Percentiles rank a stretch among this genome's conserved stretches.
phyloP scores from a whole-genome alignment of 192 early-diverging fungal genomes.

The Kickxella alabastrina region DNA sequence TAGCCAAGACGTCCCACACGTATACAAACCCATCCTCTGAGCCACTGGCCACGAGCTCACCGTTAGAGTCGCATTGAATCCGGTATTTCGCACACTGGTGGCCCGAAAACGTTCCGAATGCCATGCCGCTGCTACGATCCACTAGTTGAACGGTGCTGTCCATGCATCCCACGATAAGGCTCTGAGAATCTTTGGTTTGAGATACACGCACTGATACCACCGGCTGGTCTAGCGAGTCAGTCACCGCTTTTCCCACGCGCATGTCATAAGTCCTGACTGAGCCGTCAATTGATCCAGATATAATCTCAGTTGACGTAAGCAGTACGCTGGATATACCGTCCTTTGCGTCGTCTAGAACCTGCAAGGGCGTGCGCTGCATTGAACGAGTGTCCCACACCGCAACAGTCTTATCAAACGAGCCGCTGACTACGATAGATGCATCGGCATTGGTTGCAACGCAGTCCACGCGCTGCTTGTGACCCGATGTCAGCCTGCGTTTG shows the following conservation, averaged over 20 bases:
- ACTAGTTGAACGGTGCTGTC: conserved; percentile 81
- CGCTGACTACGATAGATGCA: conserved; percentile 74
- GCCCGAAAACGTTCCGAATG: conserved; percentile 73
- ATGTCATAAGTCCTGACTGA: conserved; percentile 81
- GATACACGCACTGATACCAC: conserved; percentile 68
- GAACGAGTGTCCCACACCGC: conserved; percentile 53
- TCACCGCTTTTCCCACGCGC: conserved; percentile 63
- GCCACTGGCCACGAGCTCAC: conserved; percentile 75
- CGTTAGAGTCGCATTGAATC: conserved; percentile 67
- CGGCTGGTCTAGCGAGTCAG: conserved; percentile 73
- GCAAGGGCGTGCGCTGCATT: conserved; percentile 59
- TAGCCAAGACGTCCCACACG: conserved; percentile 81
- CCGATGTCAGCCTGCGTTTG: conserved; percentile 64
- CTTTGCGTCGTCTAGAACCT: conserved; percentile 76
- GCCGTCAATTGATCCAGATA: conserved; percentile 83
- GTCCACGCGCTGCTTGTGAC: conserved; percentile 83
- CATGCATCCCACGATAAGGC: conserved; percentile 70
- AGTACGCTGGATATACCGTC: conserved; percentile 80
- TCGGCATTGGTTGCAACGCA: conserved; percentile 77
- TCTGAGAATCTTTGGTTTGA: conserved; percentile 59
- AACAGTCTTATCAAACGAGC: conserved; percentile 60
- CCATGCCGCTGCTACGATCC: conserved; percentile 69
- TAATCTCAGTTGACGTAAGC: conserved; percentile 66
- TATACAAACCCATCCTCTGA: conserved; percentile 85
- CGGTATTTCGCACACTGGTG: conserved; percentile 80